phyloP scores from a whole-genome alignment of 202 grass and related monocot species.

The Alloteropsis angusta region DNA sequence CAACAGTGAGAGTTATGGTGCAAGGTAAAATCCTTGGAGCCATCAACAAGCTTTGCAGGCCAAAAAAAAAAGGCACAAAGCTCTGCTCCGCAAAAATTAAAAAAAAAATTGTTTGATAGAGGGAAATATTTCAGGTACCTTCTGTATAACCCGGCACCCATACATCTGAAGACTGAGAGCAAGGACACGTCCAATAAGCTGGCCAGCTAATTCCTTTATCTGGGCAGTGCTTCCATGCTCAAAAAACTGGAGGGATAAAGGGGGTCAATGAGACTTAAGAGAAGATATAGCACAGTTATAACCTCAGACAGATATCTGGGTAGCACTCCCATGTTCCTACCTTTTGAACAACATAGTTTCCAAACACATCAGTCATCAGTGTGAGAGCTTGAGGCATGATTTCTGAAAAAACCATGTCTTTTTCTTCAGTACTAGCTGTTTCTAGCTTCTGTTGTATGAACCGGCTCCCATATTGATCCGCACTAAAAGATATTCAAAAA shows the following conservation, averaged over 20 bases:
- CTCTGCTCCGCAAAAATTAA: not conserved
- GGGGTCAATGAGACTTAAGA: conserved; percentile 5
- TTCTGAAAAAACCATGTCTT: conserved; percentile 80
- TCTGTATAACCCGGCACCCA: conserved; percentile 91
- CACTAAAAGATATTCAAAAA: conserved; percentile 39
- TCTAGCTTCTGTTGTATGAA: conserved; percentile 94
- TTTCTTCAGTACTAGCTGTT: conserved; percentile 72
- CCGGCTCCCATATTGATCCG: conserved; percentile 80
- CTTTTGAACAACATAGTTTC: conserved; percentile 96
- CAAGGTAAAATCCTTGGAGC: not conserved
- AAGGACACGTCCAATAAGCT: conserved; percentile 73
- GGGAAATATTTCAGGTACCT: conserved; percentile 33
- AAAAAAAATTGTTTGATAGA: not conserved
- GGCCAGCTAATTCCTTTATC: conserved; percentile 69
- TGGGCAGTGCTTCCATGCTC: conserved; percentile 84
- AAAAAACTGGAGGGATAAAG: conserved; percentile 61
- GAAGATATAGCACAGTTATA: not conserved
- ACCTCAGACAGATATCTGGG: not conserved
- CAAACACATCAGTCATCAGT: conserved; percentile 89
- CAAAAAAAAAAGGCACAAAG: not conserved
- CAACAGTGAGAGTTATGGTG: not conserved
- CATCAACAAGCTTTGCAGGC: not conserved
- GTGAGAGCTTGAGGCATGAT: conserved; percentile 77
- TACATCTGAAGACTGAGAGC: conserved; percentile 95
- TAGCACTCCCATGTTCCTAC: conserved; percentile 13